Base-by-base conservation (phyloP, 257 asterid species). In the Cruciata laevipes region DNA sequence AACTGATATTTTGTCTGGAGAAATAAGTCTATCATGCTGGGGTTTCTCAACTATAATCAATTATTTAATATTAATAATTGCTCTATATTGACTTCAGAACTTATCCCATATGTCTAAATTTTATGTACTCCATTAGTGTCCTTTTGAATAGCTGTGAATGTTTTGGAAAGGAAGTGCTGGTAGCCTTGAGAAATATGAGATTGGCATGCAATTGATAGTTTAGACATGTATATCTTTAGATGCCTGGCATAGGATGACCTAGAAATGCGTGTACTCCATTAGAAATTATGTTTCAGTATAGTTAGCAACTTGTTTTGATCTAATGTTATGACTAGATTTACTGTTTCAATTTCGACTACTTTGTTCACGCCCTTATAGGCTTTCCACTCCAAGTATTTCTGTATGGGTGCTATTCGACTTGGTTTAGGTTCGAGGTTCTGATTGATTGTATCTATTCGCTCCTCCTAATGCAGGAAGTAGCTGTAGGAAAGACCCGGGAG, bases 401-500 rank as follows among this genome's bases (percentile, higher is more conserved):
- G 42, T 7, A 7, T 24, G 51, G 21, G 38, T 27, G 12, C 9
- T 68, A 27, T 27, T 30, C 63, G 0, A 10, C 37, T 53, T 32
- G 25, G 63, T 44, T 3, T 32, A 61, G 18, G 40, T 32, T n/a
- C 60, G 47, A 27, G 10, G 20, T 13, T 60, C 60, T 44, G 17
- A 47, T 66, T 51, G 62, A 18, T 20, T 14, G 7, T 61, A 32
- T 65, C 55, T 63, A 18, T 14, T 56, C 72, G 35, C 40, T 37
- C 18, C 24, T 31, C n/a, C 38, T 55, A 40, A 52, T 76, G 83
- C 87, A 89, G 96, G 95, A 91, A 80, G 86, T 83, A 49, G 92
- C 95, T 68, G 74, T 93, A 55, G 77, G 68, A 38, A 82, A 79
- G 81, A 86, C 87, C 67, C 73, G 86, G 83, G 95, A 90, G 83